These are phyloP conservation scores for Claviceps quebecensis DNA, from an alignment of 2,329 filamentous ascomycete species.

Conservation along the genomic window DNA sequence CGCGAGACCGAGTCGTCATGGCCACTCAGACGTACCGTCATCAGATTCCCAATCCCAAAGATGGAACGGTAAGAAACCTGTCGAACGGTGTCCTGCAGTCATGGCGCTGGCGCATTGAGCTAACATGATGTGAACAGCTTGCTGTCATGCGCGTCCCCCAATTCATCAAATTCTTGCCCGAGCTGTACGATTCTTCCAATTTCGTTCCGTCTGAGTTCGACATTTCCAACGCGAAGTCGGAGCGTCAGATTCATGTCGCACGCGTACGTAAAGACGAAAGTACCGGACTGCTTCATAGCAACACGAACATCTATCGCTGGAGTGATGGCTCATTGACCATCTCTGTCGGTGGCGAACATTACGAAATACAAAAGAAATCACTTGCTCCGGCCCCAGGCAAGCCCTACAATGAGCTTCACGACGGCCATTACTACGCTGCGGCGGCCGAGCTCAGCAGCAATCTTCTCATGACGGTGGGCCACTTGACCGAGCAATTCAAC, in stretches of 20 bases:
- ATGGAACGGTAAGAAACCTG: constrained; percentile 45
- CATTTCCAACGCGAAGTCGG: constrained; percentile 35
- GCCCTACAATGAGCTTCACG: constrained; percentile 51
- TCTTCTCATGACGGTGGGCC: constrained; percentile 58
- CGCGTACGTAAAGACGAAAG: constrained; percentile 55
- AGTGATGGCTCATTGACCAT: constrained; percentile 67
- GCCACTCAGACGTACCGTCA: constrained; percentile 55
- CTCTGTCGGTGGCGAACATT: constrained; percentile 62
- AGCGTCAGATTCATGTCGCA: constrained; percentile 49
- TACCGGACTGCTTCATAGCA: constrained; percentile 57
- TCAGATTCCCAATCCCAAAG: constrained; percentile 53
- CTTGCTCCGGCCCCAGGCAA: constrained; percentile 49
- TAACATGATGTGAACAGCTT: constrained; percentile 29
- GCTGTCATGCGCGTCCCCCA: constrained; percentile 57
- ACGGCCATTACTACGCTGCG: constrained; percentile 64
- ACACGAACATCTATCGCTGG: constrained; percentile 62
- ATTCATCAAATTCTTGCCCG: constrained; percentile 57
- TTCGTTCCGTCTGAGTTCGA: constrained; percentile 49
- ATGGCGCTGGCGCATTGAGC: background rate
- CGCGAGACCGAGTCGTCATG: constrained; percentile 43
- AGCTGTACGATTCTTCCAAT: constrained; percentile 49
- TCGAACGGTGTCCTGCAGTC: background rate
- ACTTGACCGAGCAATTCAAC: constrained; percentile 59
- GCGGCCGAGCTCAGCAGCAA: constrained; percentile 55
- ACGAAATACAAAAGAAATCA: constrained; percentile 56